phyloP scores from a whole-genome alignment of 805 yeast genomes.

The Dipodascopsis tothii region DNA sequence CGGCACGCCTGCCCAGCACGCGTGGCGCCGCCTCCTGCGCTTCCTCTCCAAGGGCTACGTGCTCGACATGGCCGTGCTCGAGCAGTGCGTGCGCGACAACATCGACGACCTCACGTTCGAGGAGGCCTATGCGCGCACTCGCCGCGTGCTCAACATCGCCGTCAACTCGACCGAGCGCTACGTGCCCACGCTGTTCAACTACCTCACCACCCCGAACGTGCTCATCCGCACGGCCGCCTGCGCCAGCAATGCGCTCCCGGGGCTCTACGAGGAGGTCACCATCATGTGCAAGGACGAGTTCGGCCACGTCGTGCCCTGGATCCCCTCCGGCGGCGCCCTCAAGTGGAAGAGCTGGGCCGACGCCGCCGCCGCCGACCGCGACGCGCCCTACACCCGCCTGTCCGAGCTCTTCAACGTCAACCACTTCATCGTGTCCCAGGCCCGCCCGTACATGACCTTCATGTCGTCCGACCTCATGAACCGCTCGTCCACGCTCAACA shows the following conservation, averaged over 20 bases:
- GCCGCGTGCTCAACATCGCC: constrained; percentile 71
- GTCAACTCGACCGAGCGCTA: constrained; percentile 71
- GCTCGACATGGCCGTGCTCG: constrained; percentile 71
- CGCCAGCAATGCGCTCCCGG: constrained; percentile 59
- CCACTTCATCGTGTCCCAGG: constrained; percentile 82
- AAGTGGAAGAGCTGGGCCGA: constrained; percentile 29
- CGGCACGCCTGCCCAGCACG: constrained; percentile 1
- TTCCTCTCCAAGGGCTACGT: constrained; percentile 75
- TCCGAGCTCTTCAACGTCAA: constrained; percentile 93
- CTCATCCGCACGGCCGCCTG: constrained; percentile 82
- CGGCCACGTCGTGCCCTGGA: constrained; percentile 36
- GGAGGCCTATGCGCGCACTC: constrained; percentile 78
- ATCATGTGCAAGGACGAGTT: constrained; percentile 50
- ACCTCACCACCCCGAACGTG: constrained; percentile 88
- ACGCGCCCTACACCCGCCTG: constrained; percentile 75
- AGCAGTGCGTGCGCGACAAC: constrained; percentile 65
- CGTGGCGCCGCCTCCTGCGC: constrained; percentile 40
- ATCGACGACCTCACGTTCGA: constrained; percentile 86
- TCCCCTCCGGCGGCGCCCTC: constrained; percentile 13
- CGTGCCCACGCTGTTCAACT: constrained; percentile 52
- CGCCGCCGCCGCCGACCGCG: constrained; percentile 25
- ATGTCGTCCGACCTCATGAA: constrained; percentile 79
- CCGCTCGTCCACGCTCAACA: constrained; percentile 32
- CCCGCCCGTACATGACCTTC: constrained; percentile 86
- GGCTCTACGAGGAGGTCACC: constrained; percentile 54